Base-by-base conservation (phyloP, 2,329 filamentous ascomycete species). In the Ceratocystiopsis sp. region DNA sequence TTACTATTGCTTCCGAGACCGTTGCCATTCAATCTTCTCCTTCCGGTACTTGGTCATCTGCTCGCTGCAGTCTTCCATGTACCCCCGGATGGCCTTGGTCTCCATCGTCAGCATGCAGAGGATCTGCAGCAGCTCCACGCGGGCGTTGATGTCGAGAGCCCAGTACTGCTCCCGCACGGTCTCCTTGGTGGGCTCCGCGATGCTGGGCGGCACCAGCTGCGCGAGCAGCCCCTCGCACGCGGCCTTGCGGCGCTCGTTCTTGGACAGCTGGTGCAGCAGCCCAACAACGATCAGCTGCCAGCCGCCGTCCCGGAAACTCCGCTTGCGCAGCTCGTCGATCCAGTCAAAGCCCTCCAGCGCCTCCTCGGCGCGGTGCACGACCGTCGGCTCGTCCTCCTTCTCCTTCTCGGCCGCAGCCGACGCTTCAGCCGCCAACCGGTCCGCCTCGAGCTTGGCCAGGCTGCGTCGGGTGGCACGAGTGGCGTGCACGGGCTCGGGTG, bases 41-140 rank as follows among this genome's bases (percentile, higher is more conserved):
- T 98, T 98, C 41, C 91, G 79, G 55, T 93, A 85, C 43, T 78
- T 76, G 2, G 91, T 98, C 87, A 96, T 95, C 43, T 85, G 83
- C 55, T 89, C 84, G 50, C 82, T 85, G 61, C 87, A 93, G 49
- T 89, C 80, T 51, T 94, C 85, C 68, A 98, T 81, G 57, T 93
- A 93, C 15, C 76, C 79, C 42, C 89, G 79, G 51, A 96, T 74
- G 2, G 82, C 78, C 57, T 85, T 87, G 0, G 91, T 95, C 54
- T 86, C 80, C 44, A 87, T 71, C 2, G 84, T 87, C 47, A 96
- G 67, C 66, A 89, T 78, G 57, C 84, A 85, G 44, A 95, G 74
- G 34, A 93, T 80, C 56, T 95, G 82, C 38, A 98, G 68, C 18
- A 80, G 81, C 50, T 78, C 73, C 35, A 89, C 75, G 14, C 89